Base-by-base conservation (phyloP, 495 filamentous ascomycete genomes). In the Cercophora newfieldiana region DNA sequence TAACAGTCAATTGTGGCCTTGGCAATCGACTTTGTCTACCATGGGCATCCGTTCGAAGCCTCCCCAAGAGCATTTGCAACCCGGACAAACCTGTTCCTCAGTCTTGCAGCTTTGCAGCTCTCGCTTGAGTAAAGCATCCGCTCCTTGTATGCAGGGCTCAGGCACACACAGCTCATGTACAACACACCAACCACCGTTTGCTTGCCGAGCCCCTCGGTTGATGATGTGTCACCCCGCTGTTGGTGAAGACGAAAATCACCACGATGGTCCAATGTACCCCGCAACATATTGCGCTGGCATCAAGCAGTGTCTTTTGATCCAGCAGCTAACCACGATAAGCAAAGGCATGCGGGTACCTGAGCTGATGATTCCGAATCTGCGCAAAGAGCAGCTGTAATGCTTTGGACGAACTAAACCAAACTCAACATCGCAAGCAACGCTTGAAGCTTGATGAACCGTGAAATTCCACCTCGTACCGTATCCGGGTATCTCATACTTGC, bases 221-320 rank as follows among this genome's bases (percentile, higher is more conserved):
- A 44, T 63, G 61, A 63, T 63, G 61, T 63, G 61, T 54, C 50
- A 47, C 61, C n/a, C 14, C 61, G 29, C 50, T 33, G 61, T 63
- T 63, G 61, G 61, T 26, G 49, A 54, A 28, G 33, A 56, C 10
- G 30, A 37, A 14, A 29, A 48, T 18, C 33, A 28, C 57, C 57
- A 16, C 37, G 18, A 37, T n/a, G 8, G 21, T 24, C 22, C 26
- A 4, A 49, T 51, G 61, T 50, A 63, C 61, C 61, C 61, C 61
- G 61, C 61, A 63, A 44, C 24, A 49, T 14, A 18, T 28, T 51
- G 25, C n/a, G 12, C 18, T 44, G 37, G 12, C 4, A 14, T 29
- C n/a, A 49, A 51, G 50, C 18, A 21, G 30, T 22, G 48, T 21
- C 37, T 47, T 47, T 26, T 22, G 10, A 10, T 7, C 50, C 50